Evolutionary conservation across 495 filamentous ascomycete species (phyloP).

Genomic region (Poronia punctata): DNA sequence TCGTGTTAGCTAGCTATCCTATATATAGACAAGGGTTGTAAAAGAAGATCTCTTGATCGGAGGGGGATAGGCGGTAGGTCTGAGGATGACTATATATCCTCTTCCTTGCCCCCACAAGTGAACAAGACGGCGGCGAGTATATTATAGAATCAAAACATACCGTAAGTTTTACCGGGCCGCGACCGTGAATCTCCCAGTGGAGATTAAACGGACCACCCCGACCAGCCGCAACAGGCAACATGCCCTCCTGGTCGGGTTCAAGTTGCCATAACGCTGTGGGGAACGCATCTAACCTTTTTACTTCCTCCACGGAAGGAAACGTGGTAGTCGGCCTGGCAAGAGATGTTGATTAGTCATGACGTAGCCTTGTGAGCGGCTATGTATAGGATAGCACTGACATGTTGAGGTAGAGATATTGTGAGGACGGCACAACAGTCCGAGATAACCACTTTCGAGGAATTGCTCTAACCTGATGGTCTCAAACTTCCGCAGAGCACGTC

Average conservation of each 20-base stretch:
- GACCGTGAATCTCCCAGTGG: conserved; percentile 71
- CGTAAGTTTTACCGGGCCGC: conserved; percentile 60
- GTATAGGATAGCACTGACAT: too few species aligned
- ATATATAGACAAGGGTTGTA: neutral
- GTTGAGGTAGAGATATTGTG: too few species aligned
- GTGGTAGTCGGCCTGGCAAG: conserved; percentile 3
- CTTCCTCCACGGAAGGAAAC: conserved; percentile 34
- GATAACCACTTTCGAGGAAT: too few species aligned
- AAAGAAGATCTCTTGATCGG: neutral
- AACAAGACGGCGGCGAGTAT: conserved; percentile 7
- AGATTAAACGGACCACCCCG: conserved; percentile 66
- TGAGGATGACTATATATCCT: neutral
- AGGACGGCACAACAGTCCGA: too few species aligned
- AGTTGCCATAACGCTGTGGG: conserved; percentile 54
- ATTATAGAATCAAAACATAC: conserved; percentile 45
- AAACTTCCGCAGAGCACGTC: too few species aligned
- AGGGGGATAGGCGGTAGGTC: neutral
- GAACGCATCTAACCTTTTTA: conserved; percentile 36
- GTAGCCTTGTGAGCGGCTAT: too few species aligned
- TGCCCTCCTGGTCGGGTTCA: conserved; percentile 49
- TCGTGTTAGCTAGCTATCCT: neutral
- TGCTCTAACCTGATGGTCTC: too few species aligned
- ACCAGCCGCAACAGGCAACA: conserved; percentile 51
- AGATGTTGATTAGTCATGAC: neutral
- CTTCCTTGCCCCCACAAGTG: neutral